These are phyloP conservation scores for Torulaspora microellipsoides DNA, from an alignment of 805 yeast genomes.

Conservation along the genomic window DNA sequence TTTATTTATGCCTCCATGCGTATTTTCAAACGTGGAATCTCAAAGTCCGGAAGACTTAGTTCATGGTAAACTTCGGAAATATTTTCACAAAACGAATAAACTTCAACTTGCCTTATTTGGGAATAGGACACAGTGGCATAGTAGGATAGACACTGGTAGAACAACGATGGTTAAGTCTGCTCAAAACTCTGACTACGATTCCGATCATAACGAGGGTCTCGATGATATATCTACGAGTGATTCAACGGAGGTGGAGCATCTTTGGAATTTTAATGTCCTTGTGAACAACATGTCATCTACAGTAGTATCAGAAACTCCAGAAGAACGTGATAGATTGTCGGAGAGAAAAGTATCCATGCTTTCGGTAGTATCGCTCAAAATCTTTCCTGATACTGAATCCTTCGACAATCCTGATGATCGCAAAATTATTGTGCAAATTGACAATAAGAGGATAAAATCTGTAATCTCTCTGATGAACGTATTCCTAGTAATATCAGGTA, in stretches of 20 bases:
- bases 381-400: constrained; percentile 26
- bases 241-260: constrained; percentile 32
- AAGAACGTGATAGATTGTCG: constrained; percentile 23
- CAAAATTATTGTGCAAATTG: constrained; percentile 24
- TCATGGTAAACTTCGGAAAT: constrained; percentile 37
- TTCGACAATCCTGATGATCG: constrained; percentile 18
- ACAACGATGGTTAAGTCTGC: constrained; percentile 21
- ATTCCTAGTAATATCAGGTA: constrained; percentile 43
- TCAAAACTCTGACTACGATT: constrained; percentile 8
- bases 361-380: constrained; percentile 22
- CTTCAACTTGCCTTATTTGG: constrained; percentile 25
- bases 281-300: constrained; percentile 26
- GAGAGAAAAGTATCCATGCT: constrained; percentile 34
- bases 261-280: constrained; percentile 26
- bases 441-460: constrained; percentile 29
- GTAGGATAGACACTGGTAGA: constrained; percentile 17
- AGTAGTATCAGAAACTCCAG: constrained; percentile 34
- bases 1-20: constrained; percentile 39
- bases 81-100: constrained; percentile 27
- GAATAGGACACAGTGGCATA: constrained; percentile 27
- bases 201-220: constrained; percentile 14
- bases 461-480: constrained; percentile 41
- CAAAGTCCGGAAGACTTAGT: constrained; percentile 40
- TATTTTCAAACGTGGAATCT: constrained; percentile 31
- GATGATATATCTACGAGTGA: constrained; percentile 29